Conservation (phyloP, 2,329 filamentous ascomycete species). For the Aspergillus tamarii region DNA sequence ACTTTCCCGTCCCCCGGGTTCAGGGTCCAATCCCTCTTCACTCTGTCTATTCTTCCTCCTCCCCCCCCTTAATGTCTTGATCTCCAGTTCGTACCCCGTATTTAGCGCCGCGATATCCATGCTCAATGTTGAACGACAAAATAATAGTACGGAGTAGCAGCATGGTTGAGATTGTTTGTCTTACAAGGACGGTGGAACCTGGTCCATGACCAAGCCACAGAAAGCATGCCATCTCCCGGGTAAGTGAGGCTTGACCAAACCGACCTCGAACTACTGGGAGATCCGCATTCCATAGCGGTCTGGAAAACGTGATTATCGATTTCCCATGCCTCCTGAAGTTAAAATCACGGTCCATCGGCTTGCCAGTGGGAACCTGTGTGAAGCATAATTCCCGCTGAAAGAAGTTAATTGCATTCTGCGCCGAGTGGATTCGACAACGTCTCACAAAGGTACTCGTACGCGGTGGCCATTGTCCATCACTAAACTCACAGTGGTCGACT, state of each 20-base stretch:
- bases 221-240: slow-evolving; percentile 1
- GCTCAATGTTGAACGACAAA: background rate
- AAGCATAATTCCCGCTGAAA: background rate
- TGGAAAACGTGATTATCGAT: background rate
- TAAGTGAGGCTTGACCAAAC: slow-evolving; percentile 1
- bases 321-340: background rate
- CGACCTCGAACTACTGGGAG: background rate
- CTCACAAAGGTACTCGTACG: background rate
- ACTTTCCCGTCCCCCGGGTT: background rate
- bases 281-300: slow-evolving; percentile 2
- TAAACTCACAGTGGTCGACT: background rate
- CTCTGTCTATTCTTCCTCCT: background rate
- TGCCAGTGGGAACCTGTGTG: background rate
- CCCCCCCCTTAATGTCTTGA: background rate
- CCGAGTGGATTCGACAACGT: background rate
- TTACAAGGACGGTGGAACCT: background rate
- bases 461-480: background rate
- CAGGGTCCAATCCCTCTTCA: slow-evolving; percentile 2
- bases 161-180: slow-evolving; percentile 2
- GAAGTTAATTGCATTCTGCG: background rate
- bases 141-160: background rate
- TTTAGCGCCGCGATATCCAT: background rate
- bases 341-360: background rate
- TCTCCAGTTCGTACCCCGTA: background rate
- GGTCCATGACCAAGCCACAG: slow-evolving; percentile 2